These are phyloP conservation scores for Teunomyces funiuensis DNA, from an alignment of 805 yeast genomes.

Conservation along the genomic window DNA sequence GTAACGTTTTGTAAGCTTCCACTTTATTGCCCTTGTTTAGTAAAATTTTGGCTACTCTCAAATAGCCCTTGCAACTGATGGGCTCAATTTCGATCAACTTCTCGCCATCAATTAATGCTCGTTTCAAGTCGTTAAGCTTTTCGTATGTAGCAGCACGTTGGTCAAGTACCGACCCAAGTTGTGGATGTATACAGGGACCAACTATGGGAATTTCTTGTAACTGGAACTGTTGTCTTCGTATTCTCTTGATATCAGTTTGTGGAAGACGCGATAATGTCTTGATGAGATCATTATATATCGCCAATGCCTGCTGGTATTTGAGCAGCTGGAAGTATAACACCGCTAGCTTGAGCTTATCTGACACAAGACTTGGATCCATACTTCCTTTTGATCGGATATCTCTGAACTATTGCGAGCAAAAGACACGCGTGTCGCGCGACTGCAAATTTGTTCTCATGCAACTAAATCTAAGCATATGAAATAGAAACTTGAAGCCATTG, in stretches of 20 bases:
- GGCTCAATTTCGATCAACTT: conserved; percentile 39
- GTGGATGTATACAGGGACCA: conserved; percentile 37
- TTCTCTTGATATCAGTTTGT: conserved; percentile 2
- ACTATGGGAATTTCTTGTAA: conserved; percentile 25
- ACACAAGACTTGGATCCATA: conserved; percentile 21
- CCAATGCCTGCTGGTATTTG: conserved; percentile 29
- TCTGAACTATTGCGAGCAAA: neutral
- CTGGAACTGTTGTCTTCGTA: conserved; percentile 19
- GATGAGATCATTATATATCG: conserved; percentile 26
- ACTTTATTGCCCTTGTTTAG: conserved; percentile 19
- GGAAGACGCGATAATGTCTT: conserved; percentile 17
- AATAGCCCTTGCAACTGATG: conserved; percentile 48
- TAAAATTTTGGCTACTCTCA: conserved; percentile 43
- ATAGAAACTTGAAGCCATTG: neutral
- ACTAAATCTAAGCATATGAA: neutral
- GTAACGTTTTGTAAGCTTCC: conserved; percentile 38
- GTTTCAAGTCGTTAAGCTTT: conserved; percentile 30
- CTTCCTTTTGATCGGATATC: neutral
- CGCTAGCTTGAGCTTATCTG: conserved; percentile 23
- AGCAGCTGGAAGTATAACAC: conserved; percentile 31
- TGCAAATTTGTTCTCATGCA: neutral
- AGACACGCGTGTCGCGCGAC: conserved; percentile 4
- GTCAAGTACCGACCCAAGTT: conserved; percentile 37
- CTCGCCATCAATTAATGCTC: conserved; percentile 40
- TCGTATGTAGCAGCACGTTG: conserved; percentile 52